phyloP scores from a whole-genome alignment of 1,284 basidiomycete genomes.

The Vanrija pseudolonga region DNA sequence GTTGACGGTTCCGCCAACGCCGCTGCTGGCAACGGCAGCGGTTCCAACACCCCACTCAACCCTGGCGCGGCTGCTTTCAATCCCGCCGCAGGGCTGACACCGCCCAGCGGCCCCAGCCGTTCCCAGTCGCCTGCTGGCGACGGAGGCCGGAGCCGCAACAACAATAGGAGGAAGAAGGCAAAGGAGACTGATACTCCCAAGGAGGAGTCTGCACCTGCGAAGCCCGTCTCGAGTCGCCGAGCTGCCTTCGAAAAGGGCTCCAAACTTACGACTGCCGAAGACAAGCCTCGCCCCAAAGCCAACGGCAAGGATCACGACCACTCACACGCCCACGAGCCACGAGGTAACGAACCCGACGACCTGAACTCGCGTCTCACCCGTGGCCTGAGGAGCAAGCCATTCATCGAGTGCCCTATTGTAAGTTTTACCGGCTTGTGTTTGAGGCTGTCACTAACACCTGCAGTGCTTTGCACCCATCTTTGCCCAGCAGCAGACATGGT shows the following conservation, averaged over 20 bases:
- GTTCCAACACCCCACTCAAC: constrained; percentile 8
- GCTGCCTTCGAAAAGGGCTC: constrained; percentile 37
- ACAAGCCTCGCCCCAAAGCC: constrained; percentile 1
- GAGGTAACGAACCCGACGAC: constrained; percentile 40
- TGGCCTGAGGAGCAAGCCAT: constrained; percentile 39
- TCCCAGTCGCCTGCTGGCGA: neutral
- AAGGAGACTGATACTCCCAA: neutral
- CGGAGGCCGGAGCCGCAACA: neutral
- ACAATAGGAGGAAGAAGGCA: neutral
- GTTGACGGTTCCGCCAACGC: neutral
- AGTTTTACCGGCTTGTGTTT: constrained; percentile 9
- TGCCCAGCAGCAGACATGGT: constrained; percentile 47
- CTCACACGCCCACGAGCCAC: neutral
- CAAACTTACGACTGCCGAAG: constrained; percentile 13
- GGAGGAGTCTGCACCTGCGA: neutral
- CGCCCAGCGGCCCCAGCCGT: neutral
- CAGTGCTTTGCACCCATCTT: constrained; percentile 48
- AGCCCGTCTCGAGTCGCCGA: constrained; percentile 18
- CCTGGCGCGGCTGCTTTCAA: constrained; percentile 5
- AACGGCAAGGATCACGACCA: constrained; percentile 17
- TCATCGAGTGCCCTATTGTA: constrained; percentile 48
- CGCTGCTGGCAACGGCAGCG: neutral
- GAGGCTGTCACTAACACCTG: neutral
- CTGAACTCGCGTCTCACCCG: constrained; percentile 41
- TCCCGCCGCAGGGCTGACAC: constrained; percentile 1